phyloP scores from a whole-genome alignment of 164 flowering plant genomes.

The Buxus sempervirens region DNA sequence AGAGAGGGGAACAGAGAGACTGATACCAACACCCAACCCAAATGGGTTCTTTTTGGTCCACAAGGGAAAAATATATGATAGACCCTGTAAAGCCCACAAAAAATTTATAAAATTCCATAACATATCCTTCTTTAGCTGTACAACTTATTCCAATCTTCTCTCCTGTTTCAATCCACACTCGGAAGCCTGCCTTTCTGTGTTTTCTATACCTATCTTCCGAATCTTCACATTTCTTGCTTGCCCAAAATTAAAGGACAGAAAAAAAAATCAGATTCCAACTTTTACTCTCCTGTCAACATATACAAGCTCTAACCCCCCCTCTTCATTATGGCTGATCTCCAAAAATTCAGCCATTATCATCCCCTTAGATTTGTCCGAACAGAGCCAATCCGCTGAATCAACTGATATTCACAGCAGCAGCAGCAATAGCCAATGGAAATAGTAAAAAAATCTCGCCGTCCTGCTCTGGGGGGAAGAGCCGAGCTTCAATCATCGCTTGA shows the following conservation, averaged over 20 bases:
- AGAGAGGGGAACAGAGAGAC: background rate
- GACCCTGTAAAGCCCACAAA: background rate
- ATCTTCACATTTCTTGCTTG: conserved; percentile 5
- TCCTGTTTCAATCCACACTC: too few species aligned
- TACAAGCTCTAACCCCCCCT: background rate
- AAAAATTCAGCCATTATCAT: conserved; percentile 4
- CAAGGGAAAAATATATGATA: background rate
- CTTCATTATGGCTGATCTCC: conserved; percentile 11
- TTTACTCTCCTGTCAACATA: background rate
- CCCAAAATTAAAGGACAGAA: background rate
- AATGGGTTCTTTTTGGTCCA: background rate
- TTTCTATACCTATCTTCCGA: conserved; percentile 12
- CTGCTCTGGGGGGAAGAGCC: background rate
- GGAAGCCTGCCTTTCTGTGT: background rate
- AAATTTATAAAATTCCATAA: background rate
- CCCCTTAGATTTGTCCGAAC: too few species aligned
- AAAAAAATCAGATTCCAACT: background rate
- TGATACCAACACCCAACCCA: background rate
- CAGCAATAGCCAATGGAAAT: too few species aligned
- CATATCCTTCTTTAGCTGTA: background rate
- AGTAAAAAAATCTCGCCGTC: background rate
- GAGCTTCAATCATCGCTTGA: background rate
- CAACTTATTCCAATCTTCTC: too few species aligned
- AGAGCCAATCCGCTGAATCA: too few species aligned
- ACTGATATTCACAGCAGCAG: too few species aligned